Evolutionary conservation across 306 rosid genomes (phyloP).

Genomic region (Castanopsis chinensis): DNA sequence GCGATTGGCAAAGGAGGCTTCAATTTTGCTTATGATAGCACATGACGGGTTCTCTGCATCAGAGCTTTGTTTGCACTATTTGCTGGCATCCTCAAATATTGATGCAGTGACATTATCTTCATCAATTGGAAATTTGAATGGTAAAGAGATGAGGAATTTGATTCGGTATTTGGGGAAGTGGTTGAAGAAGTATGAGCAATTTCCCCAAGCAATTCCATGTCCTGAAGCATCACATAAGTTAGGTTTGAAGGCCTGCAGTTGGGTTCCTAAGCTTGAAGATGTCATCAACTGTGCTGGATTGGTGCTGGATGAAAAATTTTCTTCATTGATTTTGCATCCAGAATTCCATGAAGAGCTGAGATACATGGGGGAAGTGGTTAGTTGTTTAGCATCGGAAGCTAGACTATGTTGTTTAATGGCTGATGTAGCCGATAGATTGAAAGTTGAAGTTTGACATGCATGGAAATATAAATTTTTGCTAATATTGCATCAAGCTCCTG

Average conservation of each 20-base stretch:
- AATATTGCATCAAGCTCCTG: slow-evolving; percentile 1
- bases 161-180: slow-evolving; percentile 73
- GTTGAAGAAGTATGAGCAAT: slow-evolving; percentile 82
- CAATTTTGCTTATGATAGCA: slow-evolving; percentile 78
- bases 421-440: slow-evolving; percentile 48
- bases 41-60: slow-evolving; percentile 66
- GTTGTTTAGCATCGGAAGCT: slow-evolving; percentile 58
- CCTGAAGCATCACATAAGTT: slow-evolving; percentile 38
- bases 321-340: slow-evolving; percentile 67
- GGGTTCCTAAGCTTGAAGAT: slow-evolving; percentile 85
- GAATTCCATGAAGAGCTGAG: slow-evolving; percentile 75
- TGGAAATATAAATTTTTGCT: slow-evolving; percentile 2
- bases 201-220: slow-evolving; percentile 73
- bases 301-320: slow-evolving; percentile 70
- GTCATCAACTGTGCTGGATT: slow-evolving; percentile 53
- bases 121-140: slow-evolving; percentile 58
- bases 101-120: slow-evolving; percentile 52
- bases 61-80: slow-evolving; percentile 78
- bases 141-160: slow-evolving; percentile 59
- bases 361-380: slow-evolving; percentile 37
- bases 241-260: slow-evolving; percentile 64
- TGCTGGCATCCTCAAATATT: slow-evolving; percentile 63
- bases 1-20: slow-evolving; percentile 60
- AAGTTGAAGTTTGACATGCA: slow-evolving; percentile 28
- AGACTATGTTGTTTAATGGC: slow-evolving; percentile 50